A percentile compares a stretch with the other conserved stretches of the same genome.
phyloP scores from a whole-genome alignment of 805 yeast species.

The Starmerella sp. region DNA sequence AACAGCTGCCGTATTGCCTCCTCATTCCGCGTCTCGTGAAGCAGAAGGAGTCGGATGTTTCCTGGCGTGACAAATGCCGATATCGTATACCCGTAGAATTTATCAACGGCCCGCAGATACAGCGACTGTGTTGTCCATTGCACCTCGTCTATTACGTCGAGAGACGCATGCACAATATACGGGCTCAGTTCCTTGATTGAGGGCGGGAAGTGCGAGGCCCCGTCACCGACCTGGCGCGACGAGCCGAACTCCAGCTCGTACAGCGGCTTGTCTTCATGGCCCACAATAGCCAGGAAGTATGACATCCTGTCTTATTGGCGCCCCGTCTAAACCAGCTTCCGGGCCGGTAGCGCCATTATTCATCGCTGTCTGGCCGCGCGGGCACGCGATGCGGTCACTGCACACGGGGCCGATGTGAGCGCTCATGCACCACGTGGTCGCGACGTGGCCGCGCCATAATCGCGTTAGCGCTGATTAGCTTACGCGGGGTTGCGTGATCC shows the following conservation, averaged over 20 bases:
- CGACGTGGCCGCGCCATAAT: not conserved
- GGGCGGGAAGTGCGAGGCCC: constrained; percentile 49
- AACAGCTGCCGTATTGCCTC: constrained; percentile 74
- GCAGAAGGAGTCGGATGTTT: constrained; percentile 65
- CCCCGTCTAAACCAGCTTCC: too few relatives aligned
- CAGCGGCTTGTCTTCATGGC: constrained; percentile 73
- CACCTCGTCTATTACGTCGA: constrained; percentile 82
- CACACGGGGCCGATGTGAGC: too few relatives aligned
- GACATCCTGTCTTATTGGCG: constrained; percentile 37
- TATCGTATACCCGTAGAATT: constrained; percentile 70
- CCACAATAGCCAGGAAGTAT: constrained; percentile 80
- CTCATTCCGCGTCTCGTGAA: constrained; percentile 55
- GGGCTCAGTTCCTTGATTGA: constrained; percentile 74
- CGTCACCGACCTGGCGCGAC: constrained; percentile 54
- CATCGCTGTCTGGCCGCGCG: not conserved
- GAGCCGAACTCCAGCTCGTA: constrained; percentile 83
- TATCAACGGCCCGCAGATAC: constrained; percentile 69
- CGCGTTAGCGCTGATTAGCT: not conserved
- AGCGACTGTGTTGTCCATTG: constrained; percentile 65
- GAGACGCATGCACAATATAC: constrained; percentile 74
- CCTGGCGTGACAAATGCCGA: constrained; percentile 84
- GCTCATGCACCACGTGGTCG: not conserved
- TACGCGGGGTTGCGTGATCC: not conserved
- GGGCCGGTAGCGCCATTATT: not conserved
- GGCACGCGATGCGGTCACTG: not conserved